These are phyloP conservation scores for Paramecium caudatum DNA, from an alignment of 73 alveolate genomes.

Conservation along the genomic window DNA sequence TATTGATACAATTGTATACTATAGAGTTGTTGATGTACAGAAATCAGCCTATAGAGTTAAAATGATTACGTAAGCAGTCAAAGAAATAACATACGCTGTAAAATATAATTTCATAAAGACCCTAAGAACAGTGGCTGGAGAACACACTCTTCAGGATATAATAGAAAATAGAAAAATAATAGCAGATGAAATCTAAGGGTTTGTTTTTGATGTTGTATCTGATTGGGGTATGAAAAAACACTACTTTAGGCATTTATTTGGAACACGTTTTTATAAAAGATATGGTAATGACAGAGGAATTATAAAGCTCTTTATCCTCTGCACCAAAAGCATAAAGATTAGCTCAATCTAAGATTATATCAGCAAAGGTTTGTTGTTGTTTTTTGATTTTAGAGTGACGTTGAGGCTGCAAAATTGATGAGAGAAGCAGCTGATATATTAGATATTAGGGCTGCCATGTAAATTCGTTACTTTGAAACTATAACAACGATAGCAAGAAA, in stretches of 20 bases:
- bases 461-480: conserved; percentile 75
- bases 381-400: conserved; percentile 52
- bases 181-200: conserved; percentile 72
- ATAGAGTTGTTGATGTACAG: conserved; percentile 71
- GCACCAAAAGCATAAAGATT: conserved; percentile 67
- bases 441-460: conserved; percentile 74
- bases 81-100: conserved; percentile 76
- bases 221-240: conserved; percentile 66
- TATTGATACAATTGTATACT: conserved; percentile 74
- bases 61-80: conserved; percentile 51
- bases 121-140: conserved; percentile 73
- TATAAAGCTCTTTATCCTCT: conserved; percentile 48
- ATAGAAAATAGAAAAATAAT: conserved; percentile 72
- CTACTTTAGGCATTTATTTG: conserved; percentile 52
- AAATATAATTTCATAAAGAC: background rate
- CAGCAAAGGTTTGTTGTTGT: conserved; percentile 59
- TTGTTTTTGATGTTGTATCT: conserved; percentile 71
- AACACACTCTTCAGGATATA: conserved; percentile 64
- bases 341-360: conserved; percentile 72
- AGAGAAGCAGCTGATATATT: conserved; percentile 78
- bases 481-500: conserved; percentile 51
- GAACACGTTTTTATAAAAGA: conserved; percentile 74
- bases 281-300: conserved; percentile 60
- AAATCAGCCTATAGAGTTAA: conserved; percentile 72
- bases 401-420: conserved; percentile 73